Evolutionary conservation across 495 filamentous ascomycete genomes (phyloP).

Genomic region (Daldinia caldariorum): DNA sequence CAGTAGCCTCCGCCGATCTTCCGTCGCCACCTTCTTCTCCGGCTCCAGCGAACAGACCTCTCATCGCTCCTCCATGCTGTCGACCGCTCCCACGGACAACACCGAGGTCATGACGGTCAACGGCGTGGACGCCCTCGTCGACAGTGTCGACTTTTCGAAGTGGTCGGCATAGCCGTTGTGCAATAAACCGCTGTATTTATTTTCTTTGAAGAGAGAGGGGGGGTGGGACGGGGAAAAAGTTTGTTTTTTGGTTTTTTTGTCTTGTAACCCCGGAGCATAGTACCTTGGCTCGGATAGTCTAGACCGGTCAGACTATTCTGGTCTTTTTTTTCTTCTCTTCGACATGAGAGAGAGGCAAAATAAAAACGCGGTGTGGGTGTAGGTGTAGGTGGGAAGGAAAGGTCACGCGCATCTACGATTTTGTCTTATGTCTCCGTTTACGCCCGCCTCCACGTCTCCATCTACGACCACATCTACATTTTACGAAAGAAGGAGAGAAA

Average conservation of each 20-base stretch:
- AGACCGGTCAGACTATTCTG: no score
- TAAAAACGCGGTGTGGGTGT: no score
- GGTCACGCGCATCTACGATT: constrained; percentile 35
- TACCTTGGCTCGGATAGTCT: no score
- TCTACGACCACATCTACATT: no score
- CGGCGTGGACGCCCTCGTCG: constrained; percentile 60
- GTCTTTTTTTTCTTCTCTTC: no score
- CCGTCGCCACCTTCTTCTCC: constrained; percentile 66
- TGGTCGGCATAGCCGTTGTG: constrained; percentile 51
- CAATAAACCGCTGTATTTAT: no score
- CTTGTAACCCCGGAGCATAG: not conserved
- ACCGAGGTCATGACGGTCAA: constrained; percentile 54
- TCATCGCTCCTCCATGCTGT: constrained; percentile 62
- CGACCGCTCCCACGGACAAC: constrained; percentile 59
- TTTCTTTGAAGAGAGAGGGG: no score
- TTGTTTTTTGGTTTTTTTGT: not conserved
- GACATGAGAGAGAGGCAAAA: no score
- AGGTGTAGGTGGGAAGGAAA: not conserved
- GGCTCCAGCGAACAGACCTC: constrained; percentile 58
- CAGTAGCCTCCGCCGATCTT: constrained; percentile 59
- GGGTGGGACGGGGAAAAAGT: no score
- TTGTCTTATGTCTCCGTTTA: constrained; percentile 6
- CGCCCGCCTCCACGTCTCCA: no score
- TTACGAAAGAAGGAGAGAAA: constrained; percentile 11
- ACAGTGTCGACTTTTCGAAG: constrained; percentile 69